These are phyloP conservation scores for Pezicula neosporulosa DNA, from an alignment of 2,329 filamentous ascomycete species.

Conservation along the genomic window DNA sequence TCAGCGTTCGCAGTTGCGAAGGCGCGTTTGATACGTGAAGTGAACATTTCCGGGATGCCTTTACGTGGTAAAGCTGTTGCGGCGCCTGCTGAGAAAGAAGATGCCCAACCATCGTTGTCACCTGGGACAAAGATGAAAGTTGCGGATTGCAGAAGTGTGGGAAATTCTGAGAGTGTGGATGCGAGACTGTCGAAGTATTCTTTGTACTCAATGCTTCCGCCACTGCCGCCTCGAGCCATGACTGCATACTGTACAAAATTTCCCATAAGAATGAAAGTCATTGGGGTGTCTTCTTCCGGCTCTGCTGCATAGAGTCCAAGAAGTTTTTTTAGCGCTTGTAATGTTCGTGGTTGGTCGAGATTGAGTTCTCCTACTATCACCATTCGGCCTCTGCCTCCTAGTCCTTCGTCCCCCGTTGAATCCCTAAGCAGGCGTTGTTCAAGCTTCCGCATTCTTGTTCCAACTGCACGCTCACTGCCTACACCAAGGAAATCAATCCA, in stretches of 20 bases:
- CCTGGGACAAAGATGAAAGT: slow-evolving; percentile 93
- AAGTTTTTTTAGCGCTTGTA: slow-evolving; percentile 78
- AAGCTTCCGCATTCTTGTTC: slow-evolving; percentile 77
- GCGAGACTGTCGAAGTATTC: slow-evolving; percentile 91
- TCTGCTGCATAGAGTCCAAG: slow-evolving; percentile 70
- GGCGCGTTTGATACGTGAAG: slow-evolving; percentile 75
- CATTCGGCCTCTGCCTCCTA: slow-evolving; percentile 47
- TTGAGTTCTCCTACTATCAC: slow-evolving; percentile 84
- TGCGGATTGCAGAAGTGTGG: slow-evolving; percentile 70
- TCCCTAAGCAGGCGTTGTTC: slow-evolving; percentile 63
- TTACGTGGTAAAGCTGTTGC: slow-evolving; percentile 67
- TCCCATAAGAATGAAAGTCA: slow-evolving; percentile 79
- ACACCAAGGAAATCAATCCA: slow-evolving; percentile 97
- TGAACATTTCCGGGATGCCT: slow-evolving; percentile 83
- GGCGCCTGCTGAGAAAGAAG: slow-evolving; percentile 75
- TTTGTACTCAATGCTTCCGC: slow-evolving; percentile 92
- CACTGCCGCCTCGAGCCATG: slow-evolving; percentile 65
- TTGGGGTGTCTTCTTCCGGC: slow-evolving; percentile 61
- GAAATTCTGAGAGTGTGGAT: slow-evolving; percentile 77
- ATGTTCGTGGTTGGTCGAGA: slow-evolving; percentile 77
- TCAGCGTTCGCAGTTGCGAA: slow-evolving; percentile 79
- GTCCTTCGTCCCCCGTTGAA: slow-evolving; percentile 16
- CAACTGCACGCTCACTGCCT: slow-evolving; percentile 82
- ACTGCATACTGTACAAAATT: slow-evolving; percentile 72
- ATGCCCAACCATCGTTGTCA: slow-evolving; percentile 97